These are phyloP conservation scores for Penicillium sp. DNA, from an alignment of 2,329 filamentous ascomycete species.

Conservation along the genomic window DNA sequence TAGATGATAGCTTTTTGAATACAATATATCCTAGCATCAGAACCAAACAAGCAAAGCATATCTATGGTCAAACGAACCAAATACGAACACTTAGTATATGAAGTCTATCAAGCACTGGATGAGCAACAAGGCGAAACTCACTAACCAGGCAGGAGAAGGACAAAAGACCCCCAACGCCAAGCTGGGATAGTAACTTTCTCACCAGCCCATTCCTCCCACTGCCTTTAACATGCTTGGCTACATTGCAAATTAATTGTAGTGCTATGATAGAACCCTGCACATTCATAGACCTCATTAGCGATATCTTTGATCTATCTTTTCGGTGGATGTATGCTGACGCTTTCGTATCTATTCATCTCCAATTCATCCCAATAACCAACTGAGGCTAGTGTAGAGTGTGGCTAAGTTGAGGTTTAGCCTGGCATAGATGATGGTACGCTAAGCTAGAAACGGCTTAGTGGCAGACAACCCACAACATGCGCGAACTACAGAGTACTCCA, in stretches of 20 bases:
- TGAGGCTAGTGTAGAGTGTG: background rate
- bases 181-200: conserved; percentile 22
- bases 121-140: too few species aligned
- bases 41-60: background rate
- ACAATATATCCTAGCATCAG: background rate
- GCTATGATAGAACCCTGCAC: too few species aligned
- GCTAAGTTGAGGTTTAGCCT: background rate
- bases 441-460: background rate
- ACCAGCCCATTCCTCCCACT: conserved; percentile 23
- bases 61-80: background rate
- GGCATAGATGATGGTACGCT: background rate
- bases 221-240: background rate
- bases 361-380: background rate
- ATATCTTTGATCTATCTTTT: too few species aligned
- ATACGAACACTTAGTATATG: too few species aligned
- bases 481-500: too few species aligned
- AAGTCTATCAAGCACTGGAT: too few species aligned
- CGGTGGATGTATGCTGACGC: background rate
- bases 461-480: background rate
- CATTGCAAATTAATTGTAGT: too few species aligned
- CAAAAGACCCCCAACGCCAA: background rate
- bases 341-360: background rate
- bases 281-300: too few species aligned
- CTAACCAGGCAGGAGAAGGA: too few species aligned
- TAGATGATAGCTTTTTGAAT: background rate